Conservation (phyloP, 2,329 filamentous ascomycete genomes). For the Ophiocordyceps camponoti-rufipedis region DNA sequence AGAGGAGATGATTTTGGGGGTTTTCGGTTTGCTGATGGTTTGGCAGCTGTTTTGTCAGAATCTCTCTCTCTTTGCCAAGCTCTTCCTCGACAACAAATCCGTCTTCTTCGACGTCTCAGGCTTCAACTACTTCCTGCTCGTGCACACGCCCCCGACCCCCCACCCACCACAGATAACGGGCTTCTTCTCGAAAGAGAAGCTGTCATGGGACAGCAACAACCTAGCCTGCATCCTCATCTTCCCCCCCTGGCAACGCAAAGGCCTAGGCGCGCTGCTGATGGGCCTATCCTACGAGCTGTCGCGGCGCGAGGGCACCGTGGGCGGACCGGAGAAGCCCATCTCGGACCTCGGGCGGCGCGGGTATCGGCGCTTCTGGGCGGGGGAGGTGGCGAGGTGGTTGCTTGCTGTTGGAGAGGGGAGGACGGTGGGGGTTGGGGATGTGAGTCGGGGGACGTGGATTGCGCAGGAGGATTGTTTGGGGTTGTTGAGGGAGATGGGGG, state of each 20-base stretch:
- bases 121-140: slow-evolving; percentile 88
- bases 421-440: slow-evolving; percentile 48
- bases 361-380: slow-evolving; percentile 74
- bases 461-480: slow-evolving; percentile 64
- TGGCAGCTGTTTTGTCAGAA: slow-evolving; percentile 78
- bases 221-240: slow-evolving; percentile 92
- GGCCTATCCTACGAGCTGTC: slow-evolving; percentile 87
- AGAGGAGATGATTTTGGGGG: slow-evolving; percentile 11
- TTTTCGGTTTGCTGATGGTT: neutral
- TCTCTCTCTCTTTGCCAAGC: slow-evolving; percentile 85
- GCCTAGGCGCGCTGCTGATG: slow-evolving; percentile 77
- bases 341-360: slow-evolving; percentile 69
- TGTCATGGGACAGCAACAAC: slow-evolving; percentile 98
- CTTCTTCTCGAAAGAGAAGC: slow-evolving; percentile 98
- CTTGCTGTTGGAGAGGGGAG: slow-evolving; percentile 16
- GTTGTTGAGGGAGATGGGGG: slow-evolving; percentile 63
- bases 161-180: slow-evolving; percentile 43
- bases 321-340: slow-evolving; percentile 86
- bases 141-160: slow-evolving; percentile 38
- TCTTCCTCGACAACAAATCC: slow-evolving; percentile 95
- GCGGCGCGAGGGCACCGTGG: slow-evolving; percentile 61
- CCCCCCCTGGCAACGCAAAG: slow-evolving; percentile 84
- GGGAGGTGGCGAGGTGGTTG: slow-evolving; percentile 60
- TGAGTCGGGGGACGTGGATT: slow-evolving; percentile 69
- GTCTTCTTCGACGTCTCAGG: slow-evolving; percentile 93